Percentiles rank a stretch among this genome's conserved stretches.
These are phyloP conservation scores for Scutellaria galericulata DNA, from an alignment of 257 asterid species.

Conservation along the genomic window DNA sequence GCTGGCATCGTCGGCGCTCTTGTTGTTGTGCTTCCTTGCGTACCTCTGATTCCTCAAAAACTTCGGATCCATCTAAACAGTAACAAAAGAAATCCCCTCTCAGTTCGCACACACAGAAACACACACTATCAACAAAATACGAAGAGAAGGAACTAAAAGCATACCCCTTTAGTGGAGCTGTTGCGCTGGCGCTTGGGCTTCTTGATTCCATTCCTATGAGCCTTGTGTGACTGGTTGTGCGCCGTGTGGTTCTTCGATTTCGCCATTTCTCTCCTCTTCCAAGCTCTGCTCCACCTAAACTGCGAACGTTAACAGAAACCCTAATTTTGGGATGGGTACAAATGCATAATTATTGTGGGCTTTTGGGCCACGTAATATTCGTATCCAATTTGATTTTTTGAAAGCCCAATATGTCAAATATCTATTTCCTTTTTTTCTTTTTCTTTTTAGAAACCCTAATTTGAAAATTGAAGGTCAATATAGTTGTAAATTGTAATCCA, in stretches of 20 bases:
- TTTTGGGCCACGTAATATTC: background rate
- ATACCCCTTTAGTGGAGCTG: conserved; percentile 84
- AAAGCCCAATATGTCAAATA: background rate
- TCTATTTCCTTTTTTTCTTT: too few species aligned
- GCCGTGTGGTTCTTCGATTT: conserved; percentile 96
- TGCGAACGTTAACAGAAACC: conserved; percentile 27
- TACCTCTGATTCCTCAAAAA: conserved; percentile 96
- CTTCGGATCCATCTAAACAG: conserved; percentile 84
- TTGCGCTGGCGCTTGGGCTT: conserved; percentile 75
- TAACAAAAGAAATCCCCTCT: background rate
- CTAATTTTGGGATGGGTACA: conserved; percentile 9
- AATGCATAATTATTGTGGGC: background rate
- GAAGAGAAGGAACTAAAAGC: background rate
- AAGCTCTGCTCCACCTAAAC: background rate
- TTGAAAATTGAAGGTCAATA: too few species aligned
- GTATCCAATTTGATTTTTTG: too few species aligned
- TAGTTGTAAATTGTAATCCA: too few species aligned
- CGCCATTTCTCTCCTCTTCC: conserved; percentile 56
- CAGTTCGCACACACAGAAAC: background rate
- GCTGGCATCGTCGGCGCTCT: conserved; percentile 50
- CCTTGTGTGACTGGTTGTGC: conserved; percentile 86
- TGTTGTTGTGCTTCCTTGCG: conserved; percentile 87
- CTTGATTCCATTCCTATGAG: conserved; percentile 90
- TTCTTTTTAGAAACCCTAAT: too few species aligned
- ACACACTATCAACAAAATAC: background rate